Base-by-base conservation (phyloP, 1,284 basidiomycete species). In the Cutaneotrichosporon cutaneum region DNA sequence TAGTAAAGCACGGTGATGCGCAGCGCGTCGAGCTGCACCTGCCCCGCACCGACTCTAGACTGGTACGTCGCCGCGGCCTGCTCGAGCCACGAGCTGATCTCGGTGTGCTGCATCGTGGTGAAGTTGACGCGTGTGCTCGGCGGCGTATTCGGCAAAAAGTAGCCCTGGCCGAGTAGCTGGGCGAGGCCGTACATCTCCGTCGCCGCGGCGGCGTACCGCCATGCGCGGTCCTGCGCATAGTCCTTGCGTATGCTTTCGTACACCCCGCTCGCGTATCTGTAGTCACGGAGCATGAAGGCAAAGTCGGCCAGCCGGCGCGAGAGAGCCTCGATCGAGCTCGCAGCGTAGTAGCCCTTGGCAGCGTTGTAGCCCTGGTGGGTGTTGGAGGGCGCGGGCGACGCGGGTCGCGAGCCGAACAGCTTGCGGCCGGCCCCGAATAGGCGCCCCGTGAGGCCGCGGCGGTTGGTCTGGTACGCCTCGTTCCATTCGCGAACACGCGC, bases 401-500 rank as follows among this genome's bases (percentile, higher is more conserved):
- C 76, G 4, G 75, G 73, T 59, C 77, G 62, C 14, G 73, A 65
- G 2, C 77, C 79, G 62, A 84, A 84, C 33, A 83, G 79, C 64
- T 83, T 83, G 13, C 83, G 66, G 0, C 83, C 82, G 0, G 82
- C 83, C 4, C 91, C 92, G 77, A 96, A 96, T 3, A 99, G 80
- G 35, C 93, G 85, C 44, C 93, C 89, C 3, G 95, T 96, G 24
- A 97, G 88, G 13, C 96, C 84, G 36, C 91, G 84, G 54, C 92
- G 85, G 24, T 88, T 91, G 18, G 90, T 89, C 21, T 88, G 87
- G 72, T 90, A 94, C 83, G 84, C 85, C 81, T 99, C 95, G 75
- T 96, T 96, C 90, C 93, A 96, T 62, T 96, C 91, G 52, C 93
- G 75, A 1, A 96, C 89, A 72, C 88, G 89, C 68, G 90, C 90